These are phyloP conservation scores for Exophiala xenobiotica DNA, from an alignment of 2,329 filamentous ascomycete genomes.

Conservation along the genomic window DNA sequence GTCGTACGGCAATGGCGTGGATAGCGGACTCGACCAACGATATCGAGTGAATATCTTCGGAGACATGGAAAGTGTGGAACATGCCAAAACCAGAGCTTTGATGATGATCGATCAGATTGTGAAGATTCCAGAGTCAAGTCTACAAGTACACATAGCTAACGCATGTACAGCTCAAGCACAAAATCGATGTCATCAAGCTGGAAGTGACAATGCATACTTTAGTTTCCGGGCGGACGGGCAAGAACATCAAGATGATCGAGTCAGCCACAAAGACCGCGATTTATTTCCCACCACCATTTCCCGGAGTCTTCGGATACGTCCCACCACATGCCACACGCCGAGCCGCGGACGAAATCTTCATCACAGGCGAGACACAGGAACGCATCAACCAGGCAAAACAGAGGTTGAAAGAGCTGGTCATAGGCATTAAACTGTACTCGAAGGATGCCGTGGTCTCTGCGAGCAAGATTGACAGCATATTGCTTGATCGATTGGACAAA, in stretches of 20 bases:
- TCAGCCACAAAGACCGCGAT: constrained; percentile 94
- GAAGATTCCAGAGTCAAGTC: constrained; percentile 31
- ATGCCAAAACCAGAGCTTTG: constrained; percentile 91
- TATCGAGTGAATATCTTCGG: constrained; percentile 93
- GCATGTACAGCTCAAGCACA: constrained; percentile 49
- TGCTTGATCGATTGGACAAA: constrained; percentile 89
- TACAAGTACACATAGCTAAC: constrained; percentile 13
- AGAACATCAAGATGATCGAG: constrained; percentile 98
- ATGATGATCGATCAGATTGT: constrained; percentile 97
- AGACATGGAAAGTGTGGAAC: constrained; percentile 90
- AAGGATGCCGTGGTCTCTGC: constrained; percentile 90
- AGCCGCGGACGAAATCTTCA: constrained; percentile 87
- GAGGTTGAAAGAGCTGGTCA: constrained; percentile 82
- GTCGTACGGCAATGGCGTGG: constrained; percentile 72
- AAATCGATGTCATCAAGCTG: constrained; percentile 75
- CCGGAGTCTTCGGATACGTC: constrained; percentile 84
- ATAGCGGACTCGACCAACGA: constrained; percentile 80
- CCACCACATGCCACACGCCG: constrained; percentile 77
- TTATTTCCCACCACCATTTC: constrained; percentile 95
- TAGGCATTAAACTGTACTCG: constrained; percentile 76
- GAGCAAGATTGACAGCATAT: constrained; percentile 90
- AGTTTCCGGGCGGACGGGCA: constrained; percentile 87
- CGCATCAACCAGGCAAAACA: constrained; percentile 86
- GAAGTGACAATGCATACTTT: constrained; percentile 87
- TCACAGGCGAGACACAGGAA: constrained; percentile 84